Percentiles rank a stretch among this genome's conserved stretches.
phyloP scores from a whole-genome alignment of 2,329 filamentous ascomycete genomes.

The Rhynchosporium graminicola region DNA sequence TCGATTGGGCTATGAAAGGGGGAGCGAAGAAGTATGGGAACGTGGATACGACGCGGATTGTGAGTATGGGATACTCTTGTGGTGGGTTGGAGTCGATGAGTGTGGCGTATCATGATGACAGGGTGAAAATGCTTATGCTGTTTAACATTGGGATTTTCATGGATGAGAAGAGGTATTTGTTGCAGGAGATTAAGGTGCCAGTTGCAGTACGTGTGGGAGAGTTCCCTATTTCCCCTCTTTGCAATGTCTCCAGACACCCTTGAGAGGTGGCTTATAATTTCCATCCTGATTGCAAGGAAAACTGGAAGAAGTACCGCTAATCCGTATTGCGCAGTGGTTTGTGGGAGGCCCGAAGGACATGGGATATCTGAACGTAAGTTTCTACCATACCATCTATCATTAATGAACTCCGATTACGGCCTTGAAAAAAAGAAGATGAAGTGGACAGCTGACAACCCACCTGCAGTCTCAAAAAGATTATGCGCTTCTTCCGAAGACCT shows the following conservation, averaged over 20 bases:
- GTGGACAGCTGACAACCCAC: background rate
- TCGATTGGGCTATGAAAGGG: constrained; percentile 17
- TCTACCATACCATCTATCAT: background rate
- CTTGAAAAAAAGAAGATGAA: too few relatives aligned
- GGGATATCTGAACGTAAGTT: constrained; percentile 17
- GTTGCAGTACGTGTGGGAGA: constrained; percentile 5
- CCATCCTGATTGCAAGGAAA: too few relatives aligned
- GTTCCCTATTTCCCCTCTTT: too few relatives aligned
- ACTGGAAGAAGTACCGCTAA: too few relatives aligned
- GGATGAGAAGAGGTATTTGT: constrained; percentile 19
- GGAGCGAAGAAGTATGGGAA: constrained; percentile 16
- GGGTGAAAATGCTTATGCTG: constrained; percentile 20
- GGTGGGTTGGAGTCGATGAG: constrained; percentile 21
- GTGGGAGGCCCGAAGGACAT: constrained; percentile 21
- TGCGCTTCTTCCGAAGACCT: constrained; percentile 1
- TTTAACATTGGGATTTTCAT: constrained; percentile 24
- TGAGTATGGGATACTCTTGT: constrained; percentile 21
- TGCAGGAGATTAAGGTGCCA: constrained; percentile 17
- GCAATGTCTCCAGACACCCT: too few relatives aligned
- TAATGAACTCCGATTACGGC: background rate
- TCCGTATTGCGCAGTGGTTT: constrained; percentile 11
- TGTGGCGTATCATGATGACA: constrained; percentile 20
- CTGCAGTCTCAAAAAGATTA: constrained; percentile 20
- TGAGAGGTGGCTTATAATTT: too few relatives aligned
- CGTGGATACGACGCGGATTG: constrained; percentile 20